Base-by-base conservation (phyloP, 768 basidiomycete species). In the Mycena metata region DNA sequence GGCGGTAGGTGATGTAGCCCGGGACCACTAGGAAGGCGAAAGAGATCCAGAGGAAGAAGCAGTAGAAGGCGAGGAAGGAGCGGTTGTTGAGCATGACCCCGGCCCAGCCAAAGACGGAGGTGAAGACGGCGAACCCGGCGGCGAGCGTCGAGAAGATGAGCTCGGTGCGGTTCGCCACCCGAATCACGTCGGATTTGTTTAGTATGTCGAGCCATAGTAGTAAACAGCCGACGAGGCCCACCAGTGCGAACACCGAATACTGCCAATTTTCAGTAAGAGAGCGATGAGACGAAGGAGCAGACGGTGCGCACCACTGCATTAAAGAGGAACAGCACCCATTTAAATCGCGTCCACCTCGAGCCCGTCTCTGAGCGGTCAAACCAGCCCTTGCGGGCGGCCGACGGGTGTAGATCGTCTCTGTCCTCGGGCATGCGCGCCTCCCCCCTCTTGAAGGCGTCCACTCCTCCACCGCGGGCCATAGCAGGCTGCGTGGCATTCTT, bases 1-100 rank as follows among this genome's bases (percentile, higher is more conserved):
- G 82, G 74, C 89, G 90, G 85, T 93, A 96, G 49, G 91, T 89
- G 71, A 93, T 80, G 79, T 96, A 95, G 0, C 94, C 93, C 0
- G 94, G 94, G 0, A 88, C 81, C 75, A 93, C 86, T 74, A 95
- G 84, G 67, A 93, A 80, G 2, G 83, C 91, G 74, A 95, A 90
- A 64, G 87, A 87, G 75, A 91, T 76, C 94, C 93, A 96, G 60
- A 90, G 86, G 50, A 91, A 75, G 79, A 94, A 91, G 73, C 92
- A 84, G 81, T 94, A 95, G 66, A 88, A 78, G 23, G 93, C 91
- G 69, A 95, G 88, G 86, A 96, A 94, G 61, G 87, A 60, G 45
- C 70, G 70, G 55, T 72, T 68, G 64, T 72, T 72, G 51, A 71
- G 66, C 56, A 71, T 54, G 23, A 71, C 79, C 55, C 80, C 75